Evolutionary conservation across 2,329 filamentous ascomycete species (phyloP), one percentile per base, ranked within the genome.

Genomic region (Colletotrichum aenigma): DNA sequence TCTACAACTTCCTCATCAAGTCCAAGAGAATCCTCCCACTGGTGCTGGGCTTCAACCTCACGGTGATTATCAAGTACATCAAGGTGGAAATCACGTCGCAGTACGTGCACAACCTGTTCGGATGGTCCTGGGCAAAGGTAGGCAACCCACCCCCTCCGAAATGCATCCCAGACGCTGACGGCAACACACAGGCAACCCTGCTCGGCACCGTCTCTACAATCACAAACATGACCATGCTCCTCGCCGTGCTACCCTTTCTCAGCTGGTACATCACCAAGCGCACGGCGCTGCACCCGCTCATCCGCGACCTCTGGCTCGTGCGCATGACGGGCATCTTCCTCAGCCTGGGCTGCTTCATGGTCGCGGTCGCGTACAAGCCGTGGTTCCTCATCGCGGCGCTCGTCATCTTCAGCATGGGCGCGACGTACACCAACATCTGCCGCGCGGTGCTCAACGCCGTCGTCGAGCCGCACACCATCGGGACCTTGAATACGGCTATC

Each of bases 401-500:
- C 34, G 79, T 88, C 26, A 81, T 89, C 16, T 84, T 86, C 15
- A 86, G 86, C 6, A 76, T 89, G 2, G 89, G 90, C 0, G 78
- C 78, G 16, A 89, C 89, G 7, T 85, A 88, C 61, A 67, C 79
- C 0, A 78, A 87, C 0, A 79, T 90, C 2, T 80, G 88, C 21
- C 85, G 90, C 38, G 88, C 87, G 4, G 81, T 92, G 8, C 80
- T 91, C n/a, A 91, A 88, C 60, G 85, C 86, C 12, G 79, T 91
- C 13, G 88, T 92, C 15, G 89, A 90, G 77, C 85, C 87, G 26
- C 86, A 90, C 74, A 87, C 90, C 6, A 84, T 91, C 15, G 90
- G 89, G 26, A 87, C 87, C 0, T 82, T 91, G 28, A 92, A 91
- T 79, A 89, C 88, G 6, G 82, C 89, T 6, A 83, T 92, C 12